Percentiles rank a stretch among this genome's conserved stretches.
These are phyloP conservation scores for Penicillium goetzii DNA, from an alignment of 495 filamentous ascomycete species.

Conservation along the genomic window DNA sequence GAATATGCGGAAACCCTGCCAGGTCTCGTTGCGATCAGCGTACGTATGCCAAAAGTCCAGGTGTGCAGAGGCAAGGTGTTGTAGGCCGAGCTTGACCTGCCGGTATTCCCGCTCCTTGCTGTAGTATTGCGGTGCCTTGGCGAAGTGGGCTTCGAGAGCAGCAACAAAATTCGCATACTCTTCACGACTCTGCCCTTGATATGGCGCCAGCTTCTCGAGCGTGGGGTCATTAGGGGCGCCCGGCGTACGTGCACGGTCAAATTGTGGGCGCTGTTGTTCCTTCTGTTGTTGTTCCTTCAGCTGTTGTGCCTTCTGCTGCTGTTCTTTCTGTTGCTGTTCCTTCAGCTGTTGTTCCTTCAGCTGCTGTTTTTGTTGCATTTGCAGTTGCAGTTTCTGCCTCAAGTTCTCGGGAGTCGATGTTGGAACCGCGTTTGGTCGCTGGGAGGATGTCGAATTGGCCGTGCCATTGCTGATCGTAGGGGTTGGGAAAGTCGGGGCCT, in stretches of 20 bases:
- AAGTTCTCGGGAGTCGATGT: not conserved
- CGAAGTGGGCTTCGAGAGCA: slow-evolving; percentile 4
- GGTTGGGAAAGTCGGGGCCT: not conserved
- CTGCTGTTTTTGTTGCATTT: not conserved
- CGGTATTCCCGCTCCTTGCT: not conserved
- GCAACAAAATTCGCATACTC: slow-evolving; percentile 1
- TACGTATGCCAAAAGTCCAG: not conserved
- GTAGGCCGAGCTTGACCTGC: not conserved
- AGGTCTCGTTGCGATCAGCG: not conserved
- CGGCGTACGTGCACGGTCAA: not conserved
- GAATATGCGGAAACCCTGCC: slow-evolving; percentile 1
- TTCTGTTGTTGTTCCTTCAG: not conserved
- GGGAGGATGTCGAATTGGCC: not conserved
- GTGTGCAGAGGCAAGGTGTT: not conserved
- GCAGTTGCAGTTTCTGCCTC: not conserved
- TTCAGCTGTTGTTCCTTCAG: not conserved
- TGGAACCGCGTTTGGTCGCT: not conserved
- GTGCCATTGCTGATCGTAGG: not conserved
- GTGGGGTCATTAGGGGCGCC: not conserved
- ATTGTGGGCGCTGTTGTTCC: not conserved
- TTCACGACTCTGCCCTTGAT: not conserved
- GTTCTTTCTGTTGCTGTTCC: not conserved
- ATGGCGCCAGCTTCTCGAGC: not conserved
- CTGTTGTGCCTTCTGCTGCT: not conserved
- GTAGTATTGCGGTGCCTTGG: slow-evolving; percentile 2